These are phyloP conservation scores for Globisporangium middletonii DNA, from an alignment of 352 stramenopile species.

Conservation along the genomic window DNA sequence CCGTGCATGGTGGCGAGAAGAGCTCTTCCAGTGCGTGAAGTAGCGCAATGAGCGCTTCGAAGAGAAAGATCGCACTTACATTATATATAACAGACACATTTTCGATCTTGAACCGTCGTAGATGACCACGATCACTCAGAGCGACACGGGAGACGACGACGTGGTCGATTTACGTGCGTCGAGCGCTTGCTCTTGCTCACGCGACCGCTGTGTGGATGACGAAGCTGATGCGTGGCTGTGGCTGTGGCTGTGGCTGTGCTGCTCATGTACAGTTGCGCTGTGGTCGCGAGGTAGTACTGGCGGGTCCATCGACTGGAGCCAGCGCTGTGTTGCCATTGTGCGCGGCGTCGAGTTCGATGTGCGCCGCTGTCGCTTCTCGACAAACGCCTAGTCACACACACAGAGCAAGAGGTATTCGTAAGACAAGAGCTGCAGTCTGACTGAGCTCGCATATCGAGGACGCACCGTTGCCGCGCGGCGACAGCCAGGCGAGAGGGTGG, in stretches of 20 bases:
- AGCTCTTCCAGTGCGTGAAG: not conserved
- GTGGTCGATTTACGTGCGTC: no score
- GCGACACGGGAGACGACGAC: no score
- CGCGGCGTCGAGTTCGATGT: conserved; percentile 42
- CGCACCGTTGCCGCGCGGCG: conserved; percentile 40
- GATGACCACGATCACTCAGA: no score
- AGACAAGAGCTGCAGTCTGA: no score
- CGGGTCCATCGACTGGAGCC: conserved; percentile 47
- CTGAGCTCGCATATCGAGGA: not conserved
- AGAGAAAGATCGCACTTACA: no score
- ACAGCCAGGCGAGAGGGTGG: conserved; percentile 42
- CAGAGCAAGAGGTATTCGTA: not conserved
- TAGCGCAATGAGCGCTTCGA: no score
- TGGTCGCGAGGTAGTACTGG: not conserved
- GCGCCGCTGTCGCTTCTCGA: conserved; percentile 55
- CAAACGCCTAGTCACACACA: conserved; percentile 30
- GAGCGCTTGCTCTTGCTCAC: no score
- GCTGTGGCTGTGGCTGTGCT: no score
- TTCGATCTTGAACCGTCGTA: no score
- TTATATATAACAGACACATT: no score
- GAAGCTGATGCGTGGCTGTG: no score
- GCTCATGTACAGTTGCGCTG: not conserved
- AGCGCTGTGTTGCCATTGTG: conserved; percentile 58
- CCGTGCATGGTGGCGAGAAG: conserved; percentile 6
- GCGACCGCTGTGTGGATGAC: no score